Evolutionary conservation across 768 basidiomycete species (phyloP).

Genomic region (Termitomyces sp.): DNA sequence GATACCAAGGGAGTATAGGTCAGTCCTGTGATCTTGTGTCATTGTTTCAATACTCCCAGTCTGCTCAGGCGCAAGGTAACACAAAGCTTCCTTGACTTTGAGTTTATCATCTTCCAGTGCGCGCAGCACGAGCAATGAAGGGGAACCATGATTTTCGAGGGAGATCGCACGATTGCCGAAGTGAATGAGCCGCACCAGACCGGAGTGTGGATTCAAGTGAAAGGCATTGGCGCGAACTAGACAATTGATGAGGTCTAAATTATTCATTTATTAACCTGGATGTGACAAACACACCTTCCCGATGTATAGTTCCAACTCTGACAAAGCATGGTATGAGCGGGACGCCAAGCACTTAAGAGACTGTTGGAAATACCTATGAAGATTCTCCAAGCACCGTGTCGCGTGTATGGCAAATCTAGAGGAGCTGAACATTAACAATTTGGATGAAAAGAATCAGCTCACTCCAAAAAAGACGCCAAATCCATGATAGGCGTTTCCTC

Average conservation of each 20-base stretch:
- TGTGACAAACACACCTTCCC: slow-evolving; percentile 45
- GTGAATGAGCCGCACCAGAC: slow-evolving; percentile 65
- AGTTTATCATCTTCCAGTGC: slow-evolving; percentile 61
- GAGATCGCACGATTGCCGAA: slow-evolving; percentile 73
- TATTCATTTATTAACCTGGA: too few relatives aligned
- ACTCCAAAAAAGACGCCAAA: slow-evolving; percentile 73
- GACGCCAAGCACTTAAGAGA: not conserved
- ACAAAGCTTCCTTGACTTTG: slow-evolving; percentile 71
- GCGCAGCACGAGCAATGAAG: slow-evolving; percentile 61
- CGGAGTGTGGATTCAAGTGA: slow-evolving; percentile 66
- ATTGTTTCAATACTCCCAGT: slow-evolving; percentile 70
- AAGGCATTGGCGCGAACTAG: slow-evolving; percentile 72
- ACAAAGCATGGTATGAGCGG: slow-evolving; percentile 2
- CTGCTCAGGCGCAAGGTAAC: slow-evolving; percentile 74
- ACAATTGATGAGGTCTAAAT: not conserved
- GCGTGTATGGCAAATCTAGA: slow-evolving; percentile 70
- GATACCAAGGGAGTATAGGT: slow-evolving; percentile 69
- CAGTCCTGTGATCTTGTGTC: slow-evolving; percentile 68
- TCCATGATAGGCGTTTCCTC: slow-evolving; percentile 66
- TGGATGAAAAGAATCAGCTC: slow-evolving; percentile 13
- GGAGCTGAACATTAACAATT: not conserved
- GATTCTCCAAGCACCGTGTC: slow-evolving; percentile 61
- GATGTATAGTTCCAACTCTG: slow-evolving; percentile 56
- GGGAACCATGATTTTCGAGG: slow-evolving; percentile 65
- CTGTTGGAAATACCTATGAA: slow-evolving; percentile 44